Percentiles rank a stretch among this genome's conserved stretches.
Conservation (phyloP, 441 rosid species). For the Geranium incanum region DNA sequence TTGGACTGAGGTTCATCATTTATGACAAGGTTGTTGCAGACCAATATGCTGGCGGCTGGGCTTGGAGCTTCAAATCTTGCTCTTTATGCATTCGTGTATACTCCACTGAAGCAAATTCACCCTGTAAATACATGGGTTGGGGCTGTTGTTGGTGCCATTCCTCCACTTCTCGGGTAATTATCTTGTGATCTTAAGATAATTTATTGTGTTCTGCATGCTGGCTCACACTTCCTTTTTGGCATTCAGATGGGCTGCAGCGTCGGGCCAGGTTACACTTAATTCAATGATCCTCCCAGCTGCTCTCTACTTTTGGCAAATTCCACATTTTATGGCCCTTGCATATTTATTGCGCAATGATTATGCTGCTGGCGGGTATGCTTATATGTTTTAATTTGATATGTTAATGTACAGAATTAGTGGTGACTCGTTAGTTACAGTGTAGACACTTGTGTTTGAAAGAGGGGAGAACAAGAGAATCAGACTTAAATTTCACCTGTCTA, state of each 20-base stretch:
- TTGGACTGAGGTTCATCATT: slow-evolving; percentile 22
- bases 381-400: slow-evolving; percentile 13
- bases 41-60: slow-evolving; percentile 84
- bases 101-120: slow-evolving; percentile 97
- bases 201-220: too few species aligned
- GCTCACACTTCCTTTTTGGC: background rate
- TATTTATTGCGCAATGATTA: slow-evolving; percentile 78
- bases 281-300: slow-evolving; percentile 84
- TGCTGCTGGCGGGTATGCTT: slow-evolving; percentile 86
- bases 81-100: slow-evolving; percentile 86
- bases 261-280: slow-evolving; percentile 60
- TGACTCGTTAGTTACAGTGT: slow-evolving; percentile 5
- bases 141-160: slow-evolving; percentile 92
- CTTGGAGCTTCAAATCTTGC: slow-evolving; percentile 85
- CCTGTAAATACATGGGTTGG: slow-evolving; percentile 98
- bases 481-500: background rate
- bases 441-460: background rate
- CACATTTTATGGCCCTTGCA: slow-evolving; percentile 98
- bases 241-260: slow-evolving; percentile 86
- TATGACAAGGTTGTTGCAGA: slow-evolving; percentile 77
- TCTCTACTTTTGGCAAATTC: slow-evolving; percentile 96
- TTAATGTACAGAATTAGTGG: background rate
- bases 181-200: too few species aligned
- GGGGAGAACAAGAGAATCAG: background rate
- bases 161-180: slow-evolving; percentile 74